Evolutionary conservation across 495 filamentous ascomycete species (phyloP).

Genomic region (Wilcoxina mikolae): DNA sequence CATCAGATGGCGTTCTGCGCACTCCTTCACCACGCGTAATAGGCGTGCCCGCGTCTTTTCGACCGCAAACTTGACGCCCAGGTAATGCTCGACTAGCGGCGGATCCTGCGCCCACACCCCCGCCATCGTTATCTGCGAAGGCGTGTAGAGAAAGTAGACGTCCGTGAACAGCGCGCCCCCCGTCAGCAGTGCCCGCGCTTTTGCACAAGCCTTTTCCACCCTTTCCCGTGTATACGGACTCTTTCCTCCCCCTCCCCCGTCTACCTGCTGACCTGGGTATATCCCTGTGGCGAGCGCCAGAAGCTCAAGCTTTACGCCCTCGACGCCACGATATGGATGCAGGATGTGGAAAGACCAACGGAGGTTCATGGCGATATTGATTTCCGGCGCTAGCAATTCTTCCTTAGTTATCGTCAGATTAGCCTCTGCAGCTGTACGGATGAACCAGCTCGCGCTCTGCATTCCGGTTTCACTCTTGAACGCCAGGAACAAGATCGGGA

Average conservation of each 20-base stretch:
- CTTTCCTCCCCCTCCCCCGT: not conserved
- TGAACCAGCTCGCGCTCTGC: constrained; percentile 52
- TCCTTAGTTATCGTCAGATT: constrained; percentile 55
- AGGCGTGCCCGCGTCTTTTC: constrained; percentile 38
- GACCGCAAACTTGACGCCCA: constrained; percentile 53
- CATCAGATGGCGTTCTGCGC: constrained; percentile 17
- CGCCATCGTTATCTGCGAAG: constrained; percentile 80
- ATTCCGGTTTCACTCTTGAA: constrained; percentile 82
- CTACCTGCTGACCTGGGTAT: constrained; percentile 12
- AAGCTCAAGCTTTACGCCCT: constrained; percentile 76
- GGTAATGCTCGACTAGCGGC: constrained; percentile 54
- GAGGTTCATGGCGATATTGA: constrained; percentile 79
- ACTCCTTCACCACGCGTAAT: constrained; percentile 23
- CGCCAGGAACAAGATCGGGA: constrained; percentile 75
- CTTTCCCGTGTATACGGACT: constrained; percentile 28
- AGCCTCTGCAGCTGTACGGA: constrained; percentile 38
- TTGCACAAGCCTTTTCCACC: constrained; percentile 51
- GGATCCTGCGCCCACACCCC: constrained; percentile 60
- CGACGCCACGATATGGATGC: constrained; percentile 76
- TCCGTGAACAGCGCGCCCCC: constrained; percentile 73
- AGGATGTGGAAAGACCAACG: constrained; percentile 84
- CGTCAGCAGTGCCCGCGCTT: constrained; percentile 58
- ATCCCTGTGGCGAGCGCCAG: constrained; percentile 36
- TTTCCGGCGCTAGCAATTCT: constrained; percentile 76
- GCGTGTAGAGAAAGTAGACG: constrained; percentile 90